These are phyloP conservation scores for Solanum sejunctum DNA, from an alignment of 257 asterid species.

Conservation along the genomic window DNA sequence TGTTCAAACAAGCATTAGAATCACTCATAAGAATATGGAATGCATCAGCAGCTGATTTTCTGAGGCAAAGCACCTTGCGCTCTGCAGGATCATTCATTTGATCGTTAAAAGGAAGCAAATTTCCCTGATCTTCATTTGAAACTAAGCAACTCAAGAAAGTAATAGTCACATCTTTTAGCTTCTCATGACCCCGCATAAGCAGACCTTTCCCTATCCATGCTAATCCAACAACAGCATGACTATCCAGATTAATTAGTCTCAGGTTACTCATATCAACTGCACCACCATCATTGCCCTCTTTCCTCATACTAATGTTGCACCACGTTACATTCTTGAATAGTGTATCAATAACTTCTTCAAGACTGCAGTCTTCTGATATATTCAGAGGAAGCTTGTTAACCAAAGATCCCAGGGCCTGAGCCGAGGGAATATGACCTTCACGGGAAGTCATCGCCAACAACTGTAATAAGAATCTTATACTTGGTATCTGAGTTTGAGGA, in stretches of 20 bases:
- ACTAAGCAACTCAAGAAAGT: slow-evolving; percentile 50
- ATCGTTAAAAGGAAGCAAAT: slow-evolving; percentile 14
- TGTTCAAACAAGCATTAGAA: slow-evolving; percentile 69
- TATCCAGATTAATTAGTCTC: slow-evolving; percentile 19
- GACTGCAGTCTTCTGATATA: slow-evolving; percentile 20
- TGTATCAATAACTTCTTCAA: slow-evolving; percentile 52
- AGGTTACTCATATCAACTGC: slow-evolving; percentile 25
- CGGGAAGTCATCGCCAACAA: slow-evolving; percentile 41
- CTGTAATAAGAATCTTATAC: slow-evolving; percentile 40
- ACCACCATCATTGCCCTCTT: slow-evolving; percentile 19
- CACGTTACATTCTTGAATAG: slow-evolving; percentile 29
- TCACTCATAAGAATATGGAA: slow-evolving; percentile 79
- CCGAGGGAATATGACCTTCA: slow-evolving; percentile 73
- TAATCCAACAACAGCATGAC: slow-evolving; percentile 49
- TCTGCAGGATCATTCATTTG: slow-evolving; percentile 19
- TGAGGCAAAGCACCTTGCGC: slow-evolving; percentile 34
- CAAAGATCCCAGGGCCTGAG: slow-evolving; percentile 93
- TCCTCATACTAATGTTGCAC: slow-evolving; percentile 13
- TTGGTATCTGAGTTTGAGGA: slow-evolving; percentile 58
- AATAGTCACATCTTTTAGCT: slow-evolving; percentile 58
- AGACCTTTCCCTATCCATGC: slow-evolving; percentile 98
- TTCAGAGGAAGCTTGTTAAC: slow-evolving; percentile 78
- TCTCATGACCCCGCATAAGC: slow-evolving; percentile 91
- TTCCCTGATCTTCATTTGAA: slow-evolving; percentile 21
- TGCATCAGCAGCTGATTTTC: slow-evolving; percentile 76